A percentile compares a stretch with the other conserved stretches of the same genome.
Conservation (phyloP, 2,329 filamentous ascomycete genomes). For the Ceratocystis albifundus region DNA sequence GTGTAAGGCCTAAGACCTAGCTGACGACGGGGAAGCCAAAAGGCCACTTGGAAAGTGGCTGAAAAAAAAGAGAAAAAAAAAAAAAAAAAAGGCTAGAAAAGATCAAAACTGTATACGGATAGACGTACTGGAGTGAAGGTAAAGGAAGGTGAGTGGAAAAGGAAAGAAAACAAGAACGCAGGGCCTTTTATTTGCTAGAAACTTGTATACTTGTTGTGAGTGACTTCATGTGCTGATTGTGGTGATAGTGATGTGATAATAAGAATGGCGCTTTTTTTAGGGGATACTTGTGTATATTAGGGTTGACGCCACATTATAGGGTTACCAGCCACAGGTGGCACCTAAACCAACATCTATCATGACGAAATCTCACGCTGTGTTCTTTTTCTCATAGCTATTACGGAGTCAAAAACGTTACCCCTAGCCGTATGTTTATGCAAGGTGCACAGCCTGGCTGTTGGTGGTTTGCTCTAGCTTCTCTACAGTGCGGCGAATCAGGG, state of each 20-base stretch:
- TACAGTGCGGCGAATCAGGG: slow-evolving; percentile 8
- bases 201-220: neutral
- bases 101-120: neutral
- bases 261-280: neutral
- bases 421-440: neutral
- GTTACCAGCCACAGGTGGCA: neutral
- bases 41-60: neutral
- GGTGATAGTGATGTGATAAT: neutral
- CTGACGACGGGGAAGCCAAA: neutral
- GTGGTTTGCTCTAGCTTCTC: slow-evolving; percentile 3
- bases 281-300: neutral
- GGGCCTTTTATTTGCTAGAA: neutral
- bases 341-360: neutral
- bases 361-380: neutral
- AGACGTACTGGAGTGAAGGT: neutral
- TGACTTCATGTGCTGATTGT: neutral
- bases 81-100: neutral
- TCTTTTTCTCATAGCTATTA: neutral
- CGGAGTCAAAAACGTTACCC: neutral
- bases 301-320: no score
- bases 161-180: neutral
- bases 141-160: neutral
- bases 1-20: neutral
- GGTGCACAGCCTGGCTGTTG: neutral
- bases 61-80: neutral